These are phyloP conservation scores for Amanita pseudoporphyria DNA, from an alignment of 768 basidiomycete species.

Conservation along the genomic window DNA sequence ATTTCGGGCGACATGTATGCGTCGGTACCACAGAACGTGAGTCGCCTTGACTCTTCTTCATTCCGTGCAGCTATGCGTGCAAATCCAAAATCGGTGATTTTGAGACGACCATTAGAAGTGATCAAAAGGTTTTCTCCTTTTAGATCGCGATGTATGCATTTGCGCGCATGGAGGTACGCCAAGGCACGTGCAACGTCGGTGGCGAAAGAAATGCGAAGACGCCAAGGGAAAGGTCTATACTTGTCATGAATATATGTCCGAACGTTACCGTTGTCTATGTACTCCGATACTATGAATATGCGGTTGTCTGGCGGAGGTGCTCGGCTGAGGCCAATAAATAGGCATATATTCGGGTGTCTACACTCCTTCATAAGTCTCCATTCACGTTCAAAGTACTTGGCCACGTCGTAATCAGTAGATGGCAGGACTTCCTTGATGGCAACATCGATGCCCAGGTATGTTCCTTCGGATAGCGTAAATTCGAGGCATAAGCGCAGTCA, in stretches of 20 bases:
- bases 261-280: conserved; percentile 86
- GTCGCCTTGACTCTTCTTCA: conserved; percentile 77
- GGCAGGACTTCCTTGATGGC: conserved; percentile 96
- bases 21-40: conserved; percentile 85
- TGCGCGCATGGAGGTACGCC: conserved; percentile 94
- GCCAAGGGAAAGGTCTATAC: conserved; percentile 81
- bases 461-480: conserved; percentile 35
- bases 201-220: conserved; percentile 88
- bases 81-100: conserved; percentile 98
- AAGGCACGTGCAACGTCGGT: conserved; percentile 90
- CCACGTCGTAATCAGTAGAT: conserved; percentile 84
- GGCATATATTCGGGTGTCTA: conserved; percentile 86
- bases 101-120: conserved; percentile 87
- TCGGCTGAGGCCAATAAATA: conserved; percentile 84
- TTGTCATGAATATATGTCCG: conserved; percentile 87
- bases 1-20: conserved; percentile 99
- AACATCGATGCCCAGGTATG: conserved; percentile 90
- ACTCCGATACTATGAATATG: conserved; percentile 94
- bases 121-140: conserved; percentile 98
- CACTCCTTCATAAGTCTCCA: conserved; percentile 97
- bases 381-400: conserved; percentile 98
- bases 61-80: conserved; percentile 90
- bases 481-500: background rate
- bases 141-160: conserved; percentile 83
- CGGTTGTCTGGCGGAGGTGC: conserved; percentile 71